Evolutionary conservation across 306 rosid species (phyloP).

Genomic region (Glycine tomentella): DNA sequence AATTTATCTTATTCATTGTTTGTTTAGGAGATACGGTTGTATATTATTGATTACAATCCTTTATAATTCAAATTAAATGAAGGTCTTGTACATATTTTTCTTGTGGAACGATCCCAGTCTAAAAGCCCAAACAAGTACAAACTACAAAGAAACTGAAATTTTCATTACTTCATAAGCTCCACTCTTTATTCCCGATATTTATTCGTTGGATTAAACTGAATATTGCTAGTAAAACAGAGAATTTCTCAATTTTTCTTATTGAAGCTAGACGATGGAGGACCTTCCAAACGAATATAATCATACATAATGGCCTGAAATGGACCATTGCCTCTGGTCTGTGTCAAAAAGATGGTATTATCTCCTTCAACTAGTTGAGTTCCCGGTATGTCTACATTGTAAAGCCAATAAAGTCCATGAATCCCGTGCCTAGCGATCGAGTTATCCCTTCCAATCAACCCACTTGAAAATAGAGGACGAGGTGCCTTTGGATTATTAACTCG

Average conservation of each 20-base stretch:
- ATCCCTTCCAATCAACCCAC: conserved; percentile 88
- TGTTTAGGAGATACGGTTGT: no score
- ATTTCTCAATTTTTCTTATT: background rate
- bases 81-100: background rate
- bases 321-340: conserved; percentile 68
- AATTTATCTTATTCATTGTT: no score
- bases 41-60: no score
- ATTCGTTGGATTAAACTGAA: background rate
- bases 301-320: conserved; percentile 91
- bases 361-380: conserved; percentile 67
- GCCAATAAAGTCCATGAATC: conserved; percentile 88
- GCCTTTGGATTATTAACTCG: conserved; percentile 75
- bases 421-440: conserved; percentile 96
- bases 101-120: background rate
- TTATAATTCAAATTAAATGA: background rate
- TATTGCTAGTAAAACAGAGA: background rate
- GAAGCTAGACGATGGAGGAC: conserved; percentile 50
- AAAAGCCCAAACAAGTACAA: conserved; percentile 1
- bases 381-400: conserved; percentile 57
- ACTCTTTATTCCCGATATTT: conserved; percentile 10
- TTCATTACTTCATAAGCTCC: background rate
- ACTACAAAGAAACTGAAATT: conserved; percentile 5
- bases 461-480: conserved; percentile 70
- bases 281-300: conserved; percentile 89
- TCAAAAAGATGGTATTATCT: conserved; percentile 73